Conservation (phyloP, 2,329 filamentous ascomycete species). For the Emericellopsis atlantica region DNA sequence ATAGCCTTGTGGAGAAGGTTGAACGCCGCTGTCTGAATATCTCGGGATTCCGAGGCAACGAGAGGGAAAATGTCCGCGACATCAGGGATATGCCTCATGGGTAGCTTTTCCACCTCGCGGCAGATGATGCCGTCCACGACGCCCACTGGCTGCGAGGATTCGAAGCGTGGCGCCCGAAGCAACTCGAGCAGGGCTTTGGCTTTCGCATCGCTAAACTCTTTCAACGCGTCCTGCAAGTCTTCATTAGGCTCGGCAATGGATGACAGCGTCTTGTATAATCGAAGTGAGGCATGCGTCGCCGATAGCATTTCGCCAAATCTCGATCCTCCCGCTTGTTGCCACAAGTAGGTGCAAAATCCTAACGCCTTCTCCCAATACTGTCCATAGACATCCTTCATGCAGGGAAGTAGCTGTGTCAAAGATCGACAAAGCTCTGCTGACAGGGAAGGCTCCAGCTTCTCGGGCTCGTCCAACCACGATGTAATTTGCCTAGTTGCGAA, state of each 20-base stretch:
- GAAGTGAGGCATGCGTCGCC: slow-evolving; percentile 59
- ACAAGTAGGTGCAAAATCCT: slow-evolving; percentile 43
- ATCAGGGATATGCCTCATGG: slow-evolving; percentile 48
- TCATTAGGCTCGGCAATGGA: slow-evolving; percentile 66
- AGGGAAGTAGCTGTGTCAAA: slow-evolving; percentile 52
- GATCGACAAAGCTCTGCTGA: slow-evolving; percentile 40
- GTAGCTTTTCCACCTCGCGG: slow-evolving; percentile 53
- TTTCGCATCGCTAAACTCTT: slow-evolving; percentile 42
- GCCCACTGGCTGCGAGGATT: slow-evolving; percentile 50
- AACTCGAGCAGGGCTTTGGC: slow-evolving; percentile 48
- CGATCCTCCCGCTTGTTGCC: slow-evolving; percentile 21
- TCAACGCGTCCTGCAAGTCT: slow-evolving; percentile 66
- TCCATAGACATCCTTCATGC: slow-evolving; percentile 73
- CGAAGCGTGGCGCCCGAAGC: slow-evolving; percentile 38
- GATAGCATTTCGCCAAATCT: slow-evolving; percentile 38
- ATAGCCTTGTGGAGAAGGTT: slow-evolving; percentile 69
- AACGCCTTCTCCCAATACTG: slow-evolving; percentile 67
- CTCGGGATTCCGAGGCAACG: slow-evolving; percentile 60
- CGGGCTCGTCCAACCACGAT: slow-evolving; percentile 49
- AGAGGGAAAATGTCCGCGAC: slow-evolving; percentile 61
- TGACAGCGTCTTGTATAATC: slow-evolving; percentile 52
- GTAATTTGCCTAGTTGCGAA: slow-evolving; percentile 74
- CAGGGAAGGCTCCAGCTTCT: slow-evolving; percentile 29
- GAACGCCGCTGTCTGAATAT: slow-evolving; percentile 72
- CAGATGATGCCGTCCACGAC: slow-evolving; percentile 67